Conservation (phyloP, 1,284 basidiomycete species). For the Tranzscheliella williamsii region DNA sequence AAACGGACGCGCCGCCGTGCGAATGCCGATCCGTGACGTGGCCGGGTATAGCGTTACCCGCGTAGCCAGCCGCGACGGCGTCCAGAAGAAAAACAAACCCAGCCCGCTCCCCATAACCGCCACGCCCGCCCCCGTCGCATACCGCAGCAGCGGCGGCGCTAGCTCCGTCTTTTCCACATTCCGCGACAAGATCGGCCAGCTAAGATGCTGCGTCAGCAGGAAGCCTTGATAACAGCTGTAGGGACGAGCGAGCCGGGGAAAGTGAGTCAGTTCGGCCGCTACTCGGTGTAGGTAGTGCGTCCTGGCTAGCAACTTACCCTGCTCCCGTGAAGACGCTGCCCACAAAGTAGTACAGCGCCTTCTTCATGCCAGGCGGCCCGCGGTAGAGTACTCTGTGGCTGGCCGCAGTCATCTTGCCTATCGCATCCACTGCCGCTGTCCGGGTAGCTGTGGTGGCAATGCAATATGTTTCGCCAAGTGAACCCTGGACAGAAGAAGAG, state of each 20-base stretch:
- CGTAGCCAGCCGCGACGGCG: constrained; percentile 33
- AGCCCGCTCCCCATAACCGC: constrained; percentile 13
- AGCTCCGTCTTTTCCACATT: constrained; percentile 34
- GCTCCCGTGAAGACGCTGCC: constrained; percentile 35
- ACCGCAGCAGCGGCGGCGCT: constrained; percentile 21
- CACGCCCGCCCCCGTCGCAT: constrained; percentile 12
- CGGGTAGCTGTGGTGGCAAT: too few relatives aligned
- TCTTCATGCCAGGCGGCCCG: constrained; percentile 39
- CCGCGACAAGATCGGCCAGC: constrained; percentile 32
- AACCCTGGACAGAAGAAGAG: too few relatives aligned
- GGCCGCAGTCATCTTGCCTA: background rate
- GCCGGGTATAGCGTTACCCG: constrained; percentile 39
- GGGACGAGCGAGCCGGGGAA: background rate
- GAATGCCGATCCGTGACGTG: constrained; percentile 19
- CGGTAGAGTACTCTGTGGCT: constrained; percentile 29
- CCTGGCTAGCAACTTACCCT: constrained; percentile 4
- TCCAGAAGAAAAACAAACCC: constrained; percentile 38
- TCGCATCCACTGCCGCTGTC: too few relatives aligned
- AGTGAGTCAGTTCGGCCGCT: background rate
- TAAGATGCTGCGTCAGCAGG: constrained; percentile 35
- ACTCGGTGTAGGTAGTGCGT: too few relatives aligned
- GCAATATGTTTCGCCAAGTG: too few relatives aligned
- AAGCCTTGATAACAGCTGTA: constrained; percentile 29
- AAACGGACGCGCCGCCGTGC: constrained; percentile 17
- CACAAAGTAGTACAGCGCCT: constrained; percentile 32